Percentiles rank a stretch among this genome's conserved stretches.
Conservation (phyloP, 352 stramenopile species). For the Pythium phragmiticola region DNA sequence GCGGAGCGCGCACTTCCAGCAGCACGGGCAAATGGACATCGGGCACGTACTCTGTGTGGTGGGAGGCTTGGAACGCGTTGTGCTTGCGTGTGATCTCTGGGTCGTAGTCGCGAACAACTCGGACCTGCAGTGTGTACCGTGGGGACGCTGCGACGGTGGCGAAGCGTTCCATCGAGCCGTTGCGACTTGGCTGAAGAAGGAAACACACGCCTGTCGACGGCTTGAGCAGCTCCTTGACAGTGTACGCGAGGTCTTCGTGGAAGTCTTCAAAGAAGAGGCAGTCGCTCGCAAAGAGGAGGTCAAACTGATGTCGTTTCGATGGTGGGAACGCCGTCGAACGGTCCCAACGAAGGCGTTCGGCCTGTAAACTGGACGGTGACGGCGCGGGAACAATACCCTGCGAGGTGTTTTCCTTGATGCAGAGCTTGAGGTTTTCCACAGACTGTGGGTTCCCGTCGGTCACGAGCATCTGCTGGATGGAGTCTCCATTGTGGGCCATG, state of each 20-base stretch:
- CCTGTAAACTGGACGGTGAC: conserved; percentile 4
- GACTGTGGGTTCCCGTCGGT: conserved; percentile 74
- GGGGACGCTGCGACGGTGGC: conserved; percentile 38
- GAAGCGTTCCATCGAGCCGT: conserved; percentile 79
- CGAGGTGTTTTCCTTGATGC: conserved; percentile 52
- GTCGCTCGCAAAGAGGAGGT: conserved; percentile 81
- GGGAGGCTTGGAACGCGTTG: neutral
- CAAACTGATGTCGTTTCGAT: conserved; percentile 52
- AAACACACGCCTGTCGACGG: conserved; percentile 46
- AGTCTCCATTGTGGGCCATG: conserved; percentile 40
- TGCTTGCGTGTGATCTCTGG: conserved; percentile 15
- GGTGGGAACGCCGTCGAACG: conserved; percentile 32
- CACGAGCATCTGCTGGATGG: conserved; percentile 49
- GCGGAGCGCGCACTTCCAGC: conserved; percentile 31
- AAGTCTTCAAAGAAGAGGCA: conserved; percentile 89
- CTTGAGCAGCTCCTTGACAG: conserved; percentile 56
- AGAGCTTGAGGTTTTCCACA: conserved; percentile 67
- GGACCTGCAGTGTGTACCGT: conserved; percentile 34
- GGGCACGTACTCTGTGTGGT: conserved; percentile 48
- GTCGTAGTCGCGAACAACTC: conserved; percentile 43
- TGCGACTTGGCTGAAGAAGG: conserved; percentile 74
- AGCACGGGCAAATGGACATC: conserved; percentile 71
- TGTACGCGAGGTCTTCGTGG: conserved; percentile 70
- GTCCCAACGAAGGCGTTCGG: conserved; percentile 72
- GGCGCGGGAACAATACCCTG: conserved; percentile 23